Evolutionary conservation across 2,329 filamentous ascomycete genomes (phyloP).

Genomic region (Dactylellina haptotyla): DNA sequence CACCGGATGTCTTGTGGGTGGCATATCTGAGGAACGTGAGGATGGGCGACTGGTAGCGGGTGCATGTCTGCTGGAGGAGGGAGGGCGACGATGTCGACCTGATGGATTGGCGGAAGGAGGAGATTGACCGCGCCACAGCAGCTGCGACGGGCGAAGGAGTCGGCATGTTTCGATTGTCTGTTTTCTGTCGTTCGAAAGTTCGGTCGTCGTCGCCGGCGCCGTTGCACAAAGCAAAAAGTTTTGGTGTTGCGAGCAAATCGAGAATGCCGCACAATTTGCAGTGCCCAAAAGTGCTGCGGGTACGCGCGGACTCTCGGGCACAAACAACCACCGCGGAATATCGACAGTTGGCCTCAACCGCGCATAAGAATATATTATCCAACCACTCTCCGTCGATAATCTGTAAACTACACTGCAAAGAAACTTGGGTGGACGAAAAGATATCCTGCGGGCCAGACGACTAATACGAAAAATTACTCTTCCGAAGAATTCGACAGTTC

Average conservation of each 20-base stretch:
- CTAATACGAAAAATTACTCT: too few species aligned
- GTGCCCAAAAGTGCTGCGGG: constrained; percentile 13
- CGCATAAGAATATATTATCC: not conserved
- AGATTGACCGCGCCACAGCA: constrained; percentile 43
- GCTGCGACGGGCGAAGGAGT: constrained; percentile 32
- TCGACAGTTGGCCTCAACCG: constrained; percentile 40
- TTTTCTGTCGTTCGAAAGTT: not conserved
- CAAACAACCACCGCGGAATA: not conserved
- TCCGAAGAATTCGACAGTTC: too few species aligned
- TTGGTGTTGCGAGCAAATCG: constrained; percentile 14
- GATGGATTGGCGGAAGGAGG: constrained; percentile 27
- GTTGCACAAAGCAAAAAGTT: constrained; percentile 17
- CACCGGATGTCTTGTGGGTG: constrained; percentile 73
- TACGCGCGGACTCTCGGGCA: not conserved
- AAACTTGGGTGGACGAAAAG: too few species aligned
- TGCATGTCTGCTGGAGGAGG: constrained; percentile 19
- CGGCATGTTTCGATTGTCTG: constrained; percentile 1
- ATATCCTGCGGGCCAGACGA: too few species aligned
- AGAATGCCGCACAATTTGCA: too few species aligned
- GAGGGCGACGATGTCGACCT: constrained; percentile 20
- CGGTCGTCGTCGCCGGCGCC: constrained; percentile 1
- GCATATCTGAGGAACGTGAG: constrained; percentile 69
- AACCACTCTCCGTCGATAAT: not conserved
- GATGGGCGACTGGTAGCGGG: constrained; percentile 35
- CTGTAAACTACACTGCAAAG: too few species aligned